phyloP scores from a whole-genome alignment of 2,329 filamentous ascomycete species.

The Coniella vitis region DNA sequence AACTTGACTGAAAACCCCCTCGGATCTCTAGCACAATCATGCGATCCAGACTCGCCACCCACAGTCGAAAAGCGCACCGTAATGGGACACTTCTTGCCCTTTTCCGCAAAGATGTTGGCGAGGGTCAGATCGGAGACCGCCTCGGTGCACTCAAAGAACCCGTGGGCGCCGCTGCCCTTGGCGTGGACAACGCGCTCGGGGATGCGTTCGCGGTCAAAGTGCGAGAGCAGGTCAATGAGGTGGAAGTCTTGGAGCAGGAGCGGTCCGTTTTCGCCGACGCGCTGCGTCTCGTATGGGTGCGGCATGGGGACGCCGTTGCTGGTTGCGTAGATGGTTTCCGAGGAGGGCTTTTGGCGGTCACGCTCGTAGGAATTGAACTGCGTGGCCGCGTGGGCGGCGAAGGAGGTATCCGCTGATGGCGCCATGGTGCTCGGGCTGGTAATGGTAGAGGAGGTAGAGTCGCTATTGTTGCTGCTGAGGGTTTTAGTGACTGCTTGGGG shows the following conservation, averaged over 20 bases:
- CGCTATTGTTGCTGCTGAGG: not conserved
- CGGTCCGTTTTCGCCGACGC: slow-evolving; percentile 50
- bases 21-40: slow-evolving; percentile 66
- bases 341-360: slow-evolving; percentile 32
- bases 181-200: slow-evolving; percentile 56
- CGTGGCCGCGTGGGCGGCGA: slow-evolving; percentile 29
- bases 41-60: slow-evolving; percentile 64
- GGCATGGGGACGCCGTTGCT: slow-evolving; percentile 50
- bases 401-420: slow-evolving; percentile 28
- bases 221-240: slow-evolving; percentile 53
- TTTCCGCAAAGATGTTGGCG: slow-evolving; percentile 46
- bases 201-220: slow-evolving; percentile 56
- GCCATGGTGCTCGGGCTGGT: not conserved
- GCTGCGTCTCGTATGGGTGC: slow-evolving; percentile 51
- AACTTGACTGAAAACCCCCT: slow-evolving; percentile 70
- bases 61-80: slow-evolving; percentile 69
- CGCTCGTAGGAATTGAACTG: slow-evolving; percentile 33
- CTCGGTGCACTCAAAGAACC: slow-evolving; percentile 41
- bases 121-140: slow-evolving; percentile 47
- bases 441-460: too few relatives aligned
- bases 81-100: slow-evolving; percentile 63
- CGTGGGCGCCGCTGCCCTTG: slow-evolving; percentile 50
- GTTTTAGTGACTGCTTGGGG: slow-evolving; percentile 5
- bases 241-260: slow-evolving; percentile 54
- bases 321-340: slow-evolving; percentile 43